A percentile compares a stretch with the other conserved stretches of the same genome.
phyloP scores from a whole-genome alignment of 768 basidiomycete species.

The Mycena olivaceomarginata region DNA sequence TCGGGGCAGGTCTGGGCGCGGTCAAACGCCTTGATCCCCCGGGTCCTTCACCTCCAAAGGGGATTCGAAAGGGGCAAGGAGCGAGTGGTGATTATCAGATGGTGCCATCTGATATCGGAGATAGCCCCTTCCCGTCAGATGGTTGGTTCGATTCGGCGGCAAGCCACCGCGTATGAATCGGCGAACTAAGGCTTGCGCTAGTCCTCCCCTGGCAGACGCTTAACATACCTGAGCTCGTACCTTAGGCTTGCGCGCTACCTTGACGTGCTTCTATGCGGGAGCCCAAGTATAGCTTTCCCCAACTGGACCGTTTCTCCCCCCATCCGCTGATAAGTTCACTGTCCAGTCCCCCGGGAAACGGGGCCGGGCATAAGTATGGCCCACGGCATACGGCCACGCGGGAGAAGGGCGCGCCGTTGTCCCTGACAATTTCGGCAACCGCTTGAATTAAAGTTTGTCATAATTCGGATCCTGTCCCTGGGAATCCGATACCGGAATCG shows the following conservation, averaged over 20 bases:
- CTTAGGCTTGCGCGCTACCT: too few species aligned
- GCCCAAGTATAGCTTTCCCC: too few species aligned
- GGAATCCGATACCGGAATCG: neutral
- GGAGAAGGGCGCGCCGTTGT: slow-evolving; percentile 18
- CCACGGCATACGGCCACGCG: neutral
- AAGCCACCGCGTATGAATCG: too few species aligned
- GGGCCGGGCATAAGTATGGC: too few species aligned
- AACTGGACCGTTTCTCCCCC: too few species aligned
- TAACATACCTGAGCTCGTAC: too few species aligned
- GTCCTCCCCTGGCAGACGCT: too few species aligned
- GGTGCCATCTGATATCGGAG: slow-evolving; percentile 21
- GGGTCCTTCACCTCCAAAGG: neutral
- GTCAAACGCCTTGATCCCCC: slow-evolving; percentile 12
- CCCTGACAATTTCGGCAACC: neutral
- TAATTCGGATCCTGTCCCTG: neutral
- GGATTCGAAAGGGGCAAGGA: neutral
- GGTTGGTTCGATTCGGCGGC: neutral
- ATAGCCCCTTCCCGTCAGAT: slow-evolving; percentile 5
- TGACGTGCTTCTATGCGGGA: neutral
- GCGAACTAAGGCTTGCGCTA: too few species aligned
- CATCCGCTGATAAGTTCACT: too few species aligned
- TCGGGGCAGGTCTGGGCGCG: too few species aligned
- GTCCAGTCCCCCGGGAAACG: too few species aligned
- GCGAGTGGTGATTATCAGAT: slow-evolving; percentile 7
- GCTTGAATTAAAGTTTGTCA: neutral